These are phyloP conservation scores for Lagenidium giganteum DNA, from an alignment of 352 stramenopile species.

Conservation along the genomic window DNA sequence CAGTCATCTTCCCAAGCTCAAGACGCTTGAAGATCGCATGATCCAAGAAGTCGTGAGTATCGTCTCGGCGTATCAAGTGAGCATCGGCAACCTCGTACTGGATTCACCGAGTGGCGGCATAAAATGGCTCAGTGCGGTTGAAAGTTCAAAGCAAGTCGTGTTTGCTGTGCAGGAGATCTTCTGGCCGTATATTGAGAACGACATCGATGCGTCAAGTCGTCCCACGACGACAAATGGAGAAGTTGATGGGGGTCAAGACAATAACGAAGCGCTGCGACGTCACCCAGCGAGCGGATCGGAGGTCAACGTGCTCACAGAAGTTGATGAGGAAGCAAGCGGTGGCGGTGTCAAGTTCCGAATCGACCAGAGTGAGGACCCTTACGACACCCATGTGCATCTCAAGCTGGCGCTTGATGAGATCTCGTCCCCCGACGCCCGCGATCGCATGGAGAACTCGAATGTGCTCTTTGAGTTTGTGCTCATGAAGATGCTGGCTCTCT, in stretches of 20 bases:
- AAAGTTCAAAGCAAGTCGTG: constrained; percentile 54
- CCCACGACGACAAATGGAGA: constrained; percentile 7
- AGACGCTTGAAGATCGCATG: constrained; percentile 62
- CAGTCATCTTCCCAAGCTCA: constrained; percentile 43
- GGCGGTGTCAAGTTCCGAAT: constrained; percentile 71
- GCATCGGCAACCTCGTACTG: constrained; percentile 28
- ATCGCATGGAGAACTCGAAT: constrained; percentile 75
- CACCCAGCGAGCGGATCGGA: constrained; percentile 30
- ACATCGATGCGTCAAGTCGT: constrained; percentile 6
- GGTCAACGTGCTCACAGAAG: constrained; percentile 62
- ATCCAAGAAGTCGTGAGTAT: constrained; percentile 66
- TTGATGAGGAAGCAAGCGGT: constrained; percentile 54
- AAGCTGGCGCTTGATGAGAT: constrained; percentile 53
- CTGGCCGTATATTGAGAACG: constrained; percentile 59
- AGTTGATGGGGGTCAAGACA: not conserved
- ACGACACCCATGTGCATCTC: constrained; percentile 69
- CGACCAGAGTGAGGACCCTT: constrained; percentile 46
- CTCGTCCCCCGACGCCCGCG: constrained; percentile 57
- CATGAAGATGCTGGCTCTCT: constrained; percentile 60
- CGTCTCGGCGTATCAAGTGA: constrained; percentile 57
- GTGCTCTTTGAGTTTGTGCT: constrained; percentile 78
- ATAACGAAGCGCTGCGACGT: constrained; percentile 1
- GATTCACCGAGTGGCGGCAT: constrained; percentile 16
- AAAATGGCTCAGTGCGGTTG: constrained; percentile 26
- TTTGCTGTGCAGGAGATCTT: constrained; percentile 72